Evolutionary conservation across 495 filamentous ascomycete genomes (phyloP).

Genomic region (Evernia prunastri): DNA sequence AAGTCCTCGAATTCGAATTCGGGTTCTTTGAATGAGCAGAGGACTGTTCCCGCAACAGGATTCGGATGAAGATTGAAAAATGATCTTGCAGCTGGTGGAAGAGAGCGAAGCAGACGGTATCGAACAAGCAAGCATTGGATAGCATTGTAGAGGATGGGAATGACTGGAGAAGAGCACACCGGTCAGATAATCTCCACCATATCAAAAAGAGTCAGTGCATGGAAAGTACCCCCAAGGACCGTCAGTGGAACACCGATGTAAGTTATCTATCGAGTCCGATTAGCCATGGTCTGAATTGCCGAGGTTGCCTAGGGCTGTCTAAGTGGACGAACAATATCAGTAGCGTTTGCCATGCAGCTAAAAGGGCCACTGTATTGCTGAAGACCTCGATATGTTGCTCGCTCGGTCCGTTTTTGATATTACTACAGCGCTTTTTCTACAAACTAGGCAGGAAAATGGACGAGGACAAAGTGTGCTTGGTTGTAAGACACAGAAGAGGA

Average conservation of each 20-base stretch:
- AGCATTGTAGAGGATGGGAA: not conserved
- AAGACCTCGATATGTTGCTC: not conserved
- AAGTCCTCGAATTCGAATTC: not conserved
- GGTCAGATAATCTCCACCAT: not conserved
- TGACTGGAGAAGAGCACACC: not conserved
- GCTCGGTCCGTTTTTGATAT: too few relatives aligned
- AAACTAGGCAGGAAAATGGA: too few relatives aligned
- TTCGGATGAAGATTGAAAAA: not conserved
- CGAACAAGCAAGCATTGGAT: conserved; percentile 1
- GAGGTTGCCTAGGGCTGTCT: too few relatives aligned
- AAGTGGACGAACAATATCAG: not conserved
- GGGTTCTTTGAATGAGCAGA: not conserved
- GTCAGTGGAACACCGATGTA: not conserved
- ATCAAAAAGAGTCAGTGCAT: not conserved
- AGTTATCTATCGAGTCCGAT: not conserved
- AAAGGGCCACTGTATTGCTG: not conserved
- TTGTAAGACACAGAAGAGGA: too few relatives aligned
- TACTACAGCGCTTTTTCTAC: too few relatives aligned
- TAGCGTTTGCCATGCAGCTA: not conserved
- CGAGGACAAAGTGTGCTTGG: too few relatives aligned
- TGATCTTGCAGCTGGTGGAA: not conserved
- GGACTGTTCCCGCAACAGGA: not conserved
- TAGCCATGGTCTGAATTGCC: not conserved
- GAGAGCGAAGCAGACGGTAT: not conserved
- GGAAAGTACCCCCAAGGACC: not conserved